Evolutionary conservation across 495 filamentous ascomycete species (phyloP), one percentile per base, ranked within the genome.

Genomic region (Ascodesmis nigricans): DNA sequence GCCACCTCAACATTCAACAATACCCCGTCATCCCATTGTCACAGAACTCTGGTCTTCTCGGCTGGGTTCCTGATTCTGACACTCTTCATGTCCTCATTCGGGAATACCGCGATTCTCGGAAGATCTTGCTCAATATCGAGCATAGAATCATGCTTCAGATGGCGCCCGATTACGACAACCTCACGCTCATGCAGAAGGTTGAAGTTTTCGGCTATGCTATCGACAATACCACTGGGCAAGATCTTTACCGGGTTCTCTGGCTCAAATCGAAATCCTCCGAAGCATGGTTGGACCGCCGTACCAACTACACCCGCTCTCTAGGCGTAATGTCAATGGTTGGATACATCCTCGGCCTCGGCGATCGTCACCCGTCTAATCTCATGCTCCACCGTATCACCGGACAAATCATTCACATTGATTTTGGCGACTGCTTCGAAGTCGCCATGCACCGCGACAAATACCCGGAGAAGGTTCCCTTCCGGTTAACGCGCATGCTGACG

Each of bases 311-410:
- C 24, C 75, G 87, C 35, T 95, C 87, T 9, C 66, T 95, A 9
- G 87, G 79, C 43, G 90, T 93, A 38, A 99, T 95, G 87, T 92
- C 82, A n/a, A 99, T 99, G 84, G 87, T 93, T 5, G 87, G 87
- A 36, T 95, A 99, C 50, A 92, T 99, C 48, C 75, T 99, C 26
- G 87, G 87, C 42, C 65, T 99, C 27, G 87, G 87, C 20, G 87
- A 99, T 53, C 71, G 87, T 21, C 87, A 99, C 58, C 87, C 87
- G 19, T 91, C 80, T 34, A 99, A 99, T 49, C 62, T 99, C 49
- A 83, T 99, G 71, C 69, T 99, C 19, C 87, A 95, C 56, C 72
- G 79, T 15, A 71, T 87, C 41, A 99, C 82, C 3, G 87, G 87
- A 45, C 90, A 80, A 54, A 80, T 99, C 36, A 72, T 99, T 38